These are phyloP conservation scores for Teratosphaeriaceae sp. DNA, from an alignment of 2,329 filamentous ascomycete species.

Conservation along the genomic window DNA sequence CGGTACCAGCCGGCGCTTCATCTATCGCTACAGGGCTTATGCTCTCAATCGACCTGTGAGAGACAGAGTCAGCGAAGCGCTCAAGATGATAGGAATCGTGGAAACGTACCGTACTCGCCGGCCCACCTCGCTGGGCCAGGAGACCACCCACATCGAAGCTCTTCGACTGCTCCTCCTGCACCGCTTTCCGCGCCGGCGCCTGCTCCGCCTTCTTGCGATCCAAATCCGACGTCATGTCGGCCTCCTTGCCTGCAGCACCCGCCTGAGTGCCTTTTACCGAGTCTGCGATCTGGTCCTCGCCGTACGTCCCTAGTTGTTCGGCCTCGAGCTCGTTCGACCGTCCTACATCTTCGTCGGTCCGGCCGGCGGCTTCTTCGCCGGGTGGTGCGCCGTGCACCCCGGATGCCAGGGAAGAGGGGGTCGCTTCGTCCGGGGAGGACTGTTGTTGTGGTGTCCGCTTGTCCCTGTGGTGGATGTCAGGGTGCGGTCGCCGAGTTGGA, in stretches of 20 bases:
- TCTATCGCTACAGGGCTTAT: no score
- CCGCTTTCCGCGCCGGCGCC: constrained; percentile 33
- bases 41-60: no score
- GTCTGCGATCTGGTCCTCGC: constrained; percentile 38
- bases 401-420: constrained; percentile 31
- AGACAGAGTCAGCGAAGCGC: no score
- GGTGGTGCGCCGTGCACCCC: constrained; percentile 39
- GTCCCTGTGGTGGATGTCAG: constrained; percentile 15
- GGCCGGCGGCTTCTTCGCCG: constrained; percentile 38
- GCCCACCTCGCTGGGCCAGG: constrained; percentile 40
- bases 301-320: constrained; percentile 42
- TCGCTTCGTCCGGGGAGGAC: constrained; percentile 30
- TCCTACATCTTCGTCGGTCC: constrained; percentile 36
- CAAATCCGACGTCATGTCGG: constrained; percentile 40
- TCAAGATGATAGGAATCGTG: no score
- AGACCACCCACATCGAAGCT: constrained; percentile 36
- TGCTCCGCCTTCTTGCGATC: constrained; percentile 47
- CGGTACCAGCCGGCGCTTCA: no score
- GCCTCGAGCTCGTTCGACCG: constrained; percentile 40
- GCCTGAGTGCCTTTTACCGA: constrained; percentile 37
- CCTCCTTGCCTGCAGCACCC: constrained; percentile 21
- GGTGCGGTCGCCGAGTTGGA: not conserved
- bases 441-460: constrained; percentile 35
- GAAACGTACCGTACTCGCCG: no score
- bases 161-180: constrained; percentile 33